Percentiles rank a stretch among this genome's conserved stretches.
Evolutionary conservation across 1,284 basidiomycete species (phyloP).

Genomic region (Apiotrichum veenhuisii): DNA sequence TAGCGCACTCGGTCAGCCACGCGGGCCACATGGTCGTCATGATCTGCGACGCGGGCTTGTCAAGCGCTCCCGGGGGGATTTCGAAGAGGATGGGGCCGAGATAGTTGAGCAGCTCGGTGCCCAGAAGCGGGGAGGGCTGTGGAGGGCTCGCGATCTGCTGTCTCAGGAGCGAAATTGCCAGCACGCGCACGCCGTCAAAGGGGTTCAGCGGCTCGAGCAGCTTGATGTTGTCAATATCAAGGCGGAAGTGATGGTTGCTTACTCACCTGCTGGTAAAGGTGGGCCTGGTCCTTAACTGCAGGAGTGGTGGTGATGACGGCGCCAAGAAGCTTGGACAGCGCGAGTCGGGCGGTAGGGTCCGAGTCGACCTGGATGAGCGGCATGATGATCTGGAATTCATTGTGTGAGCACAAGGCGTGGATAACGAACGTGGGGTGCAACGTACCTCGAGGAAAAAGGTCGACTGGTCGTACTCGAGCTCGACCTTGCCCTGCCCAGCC

Average conservation of each 20-base stretch:
- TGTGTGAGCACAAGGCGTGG: not conserved
- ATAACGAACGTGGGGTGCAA: not conserved
- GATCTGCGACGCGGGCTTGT: constrained; percentile 15
- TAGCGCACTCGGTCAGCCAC: constrained; percentile 32
- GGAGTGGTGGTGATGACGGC: constrained; percentile 19
- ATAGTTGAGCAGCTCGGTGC: constrained; percentile 13
- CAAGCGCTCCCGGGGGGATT: constrained; percentile 16
- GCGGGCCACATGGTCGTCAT: constrained; percentile 23
- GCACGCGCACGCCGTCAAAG: constrained; percentile 36
- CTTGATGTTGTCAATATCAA: constrained; percentile 9
- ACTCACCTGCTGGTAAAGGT: constrained; percentile 29
- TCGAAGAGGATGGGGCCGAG: constrained; percentile 24
- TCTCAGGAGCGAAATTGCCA: constrained; percentile 31
- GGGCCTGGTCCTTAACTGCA: constrained; percentile 19
- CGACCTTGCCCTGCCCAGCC: constrained; percentile 2
- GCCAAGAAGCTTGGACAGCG: constrained; percentile 36
- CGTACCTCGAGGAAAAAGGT: constrained; percentile 37
- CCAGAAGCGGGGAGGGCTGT: constrained; percentile 11
- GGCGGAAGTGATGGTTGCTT: not conserved
- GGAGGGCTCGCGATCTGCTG: constrained; percentile 22
- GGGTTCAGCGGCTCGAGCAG: constrained; percentile 40
- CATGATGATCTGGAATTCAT: constrained; percentile 22
- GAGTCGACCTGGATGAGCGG: constrained; percentile 32
- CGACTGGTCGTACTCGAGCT: constrained; percentile 26
- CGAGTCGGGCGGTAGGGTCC: constrained; percentile 24